Conservation (phyloP, 495 filamentous ascomycete species). For the Viridothelium virens region DNA sequence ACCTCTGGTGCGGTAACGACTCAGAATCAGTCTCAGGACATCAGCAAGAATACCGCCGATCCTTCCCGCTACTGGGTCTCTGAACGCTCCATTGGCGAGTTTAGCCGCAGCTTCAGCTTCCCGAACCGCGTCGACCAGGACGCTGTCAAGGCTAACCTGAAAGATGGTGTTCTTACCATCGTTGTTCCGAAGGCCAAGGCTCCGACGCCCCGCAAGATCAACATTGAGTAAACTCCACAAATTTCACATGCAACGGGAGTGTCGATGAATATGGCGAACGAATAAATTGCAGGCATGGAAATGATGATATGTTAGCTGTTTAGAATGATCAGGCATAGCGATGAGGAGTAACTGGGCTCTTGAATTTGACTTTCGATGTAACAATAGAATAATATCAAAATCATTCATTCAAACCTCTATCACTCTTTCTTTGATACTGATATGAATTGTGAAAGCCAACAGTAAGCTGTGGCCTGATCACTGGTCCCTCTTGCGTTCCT, state of each 20-base stretch:
- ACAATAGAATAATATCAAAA: neutral
- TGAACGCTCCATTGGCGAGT: conserved; percentile 75
- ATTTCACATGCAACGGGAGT: neutral
- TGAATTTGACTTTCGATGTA: neutral
- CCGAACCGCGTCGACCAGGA: conserved; percentile 68
- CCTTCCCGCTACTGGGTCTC: conserved; percentile 58
- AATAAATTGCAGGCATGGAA: neutral
- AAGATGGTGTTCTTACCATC: conserved; percentile 65
- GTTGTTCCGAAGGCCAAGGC: conserved; percentile 68
- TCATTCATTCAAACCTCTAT: neutral
- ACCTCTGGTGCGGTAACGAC: conserved; percentile 40
- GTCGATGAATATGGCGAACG: neutral
- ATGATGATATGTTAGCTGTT: neutral
- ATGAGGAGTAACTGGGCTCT: neutral
- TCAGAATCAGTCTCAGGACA: conserved; percentile 50
- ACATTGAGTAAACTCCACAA: conserved; percentile 44
- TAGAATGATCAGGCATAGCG: neutral
- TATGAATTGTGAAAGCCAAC: no score
- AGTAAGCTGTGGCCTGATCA: no score
- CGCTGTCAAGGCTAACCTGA: conserved; percentile 61
- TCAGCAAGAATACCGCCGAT: conserved; percentile 25
- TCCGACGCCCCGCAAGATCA: conserved; percentile 46
- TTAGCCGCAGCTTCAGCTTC: conserved; percentile 74
- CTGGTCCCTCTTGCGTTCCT: no score
- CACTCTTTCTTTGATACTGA: no score